Evolutionary conservation across 176 grass and related monocot genomes (phyloP).

Genomic region (Chrysopogon serrulatus): DNA sequence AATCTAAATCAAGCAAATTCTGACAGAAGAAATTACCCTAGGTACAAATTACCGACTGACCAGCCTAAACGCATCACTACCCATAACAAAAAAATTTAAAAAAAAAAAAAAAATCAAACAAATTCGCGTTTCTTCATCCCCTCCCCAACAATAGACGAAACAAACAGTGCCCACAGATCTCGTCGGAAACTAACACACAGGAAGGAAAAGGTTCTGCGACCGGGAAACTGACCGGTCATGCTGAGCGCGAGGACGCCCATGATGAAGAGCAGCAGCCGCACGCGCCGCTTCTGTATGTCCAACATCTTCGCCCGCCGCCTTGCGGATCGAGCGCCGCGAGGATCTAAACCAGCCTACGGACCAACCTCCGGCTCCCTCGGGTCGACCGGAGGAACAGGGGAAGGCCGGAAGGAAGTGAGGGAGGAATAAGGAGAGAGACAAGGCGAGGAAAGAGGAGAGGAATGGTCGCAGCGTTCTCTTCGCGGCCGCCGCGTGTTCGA

Average conservation of each 20-base stretch:
- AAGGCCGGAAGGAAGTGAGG: background rate
- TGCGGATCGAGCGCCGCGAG: background rate
- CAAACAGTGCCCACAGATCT: background rate
- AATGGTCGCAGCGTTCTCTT: background rate
- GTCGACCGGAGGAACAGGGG: background rate
- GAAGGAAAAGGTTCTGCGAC: background rate
- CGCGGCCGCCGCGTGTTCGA: conserved; percentile 19
- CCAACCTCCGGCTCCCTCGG: background rate
- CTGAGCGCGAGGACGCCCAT: conserved; percentile 64
- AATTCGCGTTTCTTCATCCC: background rate
- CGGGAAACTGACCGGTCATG: conserved; percentile 72
- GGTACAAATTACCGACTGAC: background rate
- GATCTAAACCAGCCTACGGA: background rate
- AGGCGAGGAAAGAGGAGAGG: background rate
- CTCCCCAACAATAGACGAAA: background rate
- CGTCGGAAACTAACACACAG: background rate
- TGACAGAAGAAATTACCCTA: background rate
- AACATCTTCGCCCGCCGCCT: conserved; percentile 46
- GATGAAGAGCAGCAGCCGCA: conserved; percentile 70
- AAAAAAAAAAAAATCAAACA: background rate
- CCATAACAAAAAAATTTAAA: no score
- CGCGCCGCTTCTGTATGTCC: conserved; percentile 71
- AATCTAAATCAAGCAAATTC: background rate
- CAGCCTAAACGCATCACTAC: background rate
- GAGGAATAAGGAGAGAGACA: background rate